Base-by-base conservation (phyloP, 306 rosid species). In the Lotus japonicus region DNA sequence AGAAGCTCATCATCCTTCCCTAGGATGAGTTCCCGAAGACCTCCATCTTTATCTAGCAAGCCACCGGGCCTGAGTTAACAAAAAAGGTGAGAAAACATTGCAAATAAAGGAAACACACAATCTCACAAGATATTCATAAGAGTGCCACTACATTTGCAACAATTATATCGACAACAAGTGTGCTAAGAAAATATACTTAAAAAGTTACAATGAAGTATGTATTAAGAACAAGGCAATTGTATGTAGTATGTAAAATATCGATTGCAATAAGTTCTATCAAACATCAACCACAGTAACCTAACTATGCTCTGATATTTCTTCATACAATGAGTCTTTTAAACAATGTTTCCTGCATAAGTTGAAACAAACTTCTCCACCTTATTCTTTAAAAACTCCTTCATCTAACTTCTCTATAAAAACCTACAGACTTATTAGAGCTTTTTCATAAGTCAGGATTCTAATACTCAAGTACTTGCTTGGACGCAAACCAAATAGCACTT, bases 1-100 rank as follows among this genome's bases (percentile, higher is more conserved):
- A 94, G 95, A 78, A 94, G 96, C 77, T 88, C 96, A 7, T 94
- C 99, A 61, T 94, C 92, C 84, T 90, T 94, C 58, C 99, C 96
- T 1, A 87, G 58, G 9, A 94, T 69, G 28, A 94, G 82, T 70
- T 94, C 99, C 51, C 97, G 83, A 33, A 77, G 7, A 35, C 97
- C 97, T 6, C 99, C 96, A 4, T 86, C 95, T 79, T 85, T 94
- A 45, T 94, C 99, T 65, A 83, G 83, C 87, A 94, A 76, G 74
- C 97, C 97, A 69, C 99, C 99, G 10, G 99, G 92, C 85, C 99
- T 94, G 78, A 38, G 35, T 77, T 14, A 74, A 23, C 63, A 79
- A 44, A 16, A 28, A 13, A 59, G 49, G 61, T 21, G 39, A 48
- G 43, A 44, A 68, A 15, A 73, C 18, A 12, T 11, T 42, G 44